A percentile compares a stretch with the other conserved stretches of the same genome.
Evolutionary conservation across 2,329 filamentous ascomycete genomes (phyloP).

Genomic region (Talaromyces sp.): DNA sequence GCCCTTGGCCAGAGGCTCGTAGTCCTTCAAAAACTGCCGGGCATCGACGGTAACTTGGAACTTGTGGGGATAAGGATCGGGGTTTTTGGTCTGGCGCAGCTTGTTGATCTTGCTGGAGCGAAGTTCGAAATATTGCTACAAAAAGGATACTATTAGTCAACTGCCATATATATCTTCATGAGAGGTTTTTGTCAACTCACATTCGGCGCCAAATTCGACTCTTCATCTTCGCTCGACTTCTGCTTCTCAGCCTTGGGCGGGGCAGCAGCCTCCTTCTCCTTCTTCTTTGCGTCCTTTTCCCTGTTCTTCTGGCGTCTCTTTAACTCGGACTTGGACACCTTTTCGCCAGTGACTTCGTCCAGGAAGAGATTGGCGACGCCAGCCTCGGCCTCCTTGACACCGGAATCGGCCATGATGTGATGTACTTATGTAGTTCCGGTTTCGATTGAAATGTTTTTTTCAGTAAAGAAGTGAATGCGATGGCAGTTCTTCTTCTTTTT

Average conservation of each 20-base stretch:
- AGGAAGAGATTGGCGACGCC: constrained; percentile 68
- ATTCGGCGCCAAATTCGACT: constrained; percentile 68
- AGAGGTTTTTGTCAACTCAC: constrained; percentile 46
- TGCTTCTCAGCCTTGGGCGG: constrained; percentile 57
- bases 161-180: too few species aligned
- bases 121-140: constrained; percentile 90
- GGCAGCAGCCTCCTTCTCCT: constrained; percentile 69
- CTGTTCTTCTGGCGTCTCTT: constrained; percentile 95
- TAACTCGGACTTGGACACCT: constrained; percentile 74
- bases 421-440: background rate
- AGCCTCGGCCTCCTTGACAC: constrained; percentile 41
- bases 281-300: constrained; percentile 81
- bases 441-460: background rate
- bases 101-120: constrained; percentile 76
- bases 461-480: background rate
- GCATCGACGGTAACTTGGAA: constrained; percentile 84
- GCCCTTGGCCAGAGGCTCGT: constrained; percentile 73
- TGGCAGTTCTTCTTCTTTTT: background rate
- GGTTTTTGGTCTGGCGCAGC: constrained; percentile 64
- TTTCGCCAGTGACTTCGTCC: constrained; percentile 91
- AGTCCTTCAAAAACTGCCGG: constrained; percentile 71
- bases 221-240: constrained; percentile 57
- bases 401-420: constrained; percentile 34
- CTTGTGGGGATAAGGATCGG: constrained; percentile 89
- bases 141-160: background rate